Base-by-base conservation (phyloP, 495 filamentous ascomycete species). In the Daldinia decipiens region DNA sequence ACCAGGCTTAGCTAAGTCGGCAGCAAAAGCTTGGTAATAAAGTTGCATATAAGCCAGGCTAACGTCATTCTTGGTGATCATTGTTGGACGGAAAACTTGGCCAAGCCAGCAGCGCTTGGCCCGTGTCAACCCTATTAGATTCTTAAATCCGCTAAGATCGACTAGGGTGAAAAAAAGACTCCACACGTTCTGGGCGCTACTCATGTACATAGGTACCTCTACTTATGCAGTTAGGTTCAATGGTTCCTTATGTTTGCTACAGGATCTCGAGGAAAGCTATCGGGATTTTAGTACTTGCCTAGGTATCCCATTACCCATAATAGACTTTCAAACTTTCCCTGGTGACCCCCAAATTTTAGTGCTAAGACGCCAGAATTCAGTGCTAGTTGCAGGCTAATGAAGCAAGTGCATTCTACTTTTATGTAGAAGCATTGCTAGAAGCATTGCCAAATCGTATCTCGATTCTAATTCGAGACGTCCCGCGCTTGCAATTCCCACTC, bases 361-460 rank as follows among this genome's bases (percentile, higher is more conserved):
- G 62, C 34, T 29, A 45, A 66, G 21, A 40, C 62, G 32, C 43
- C 45, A 57, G 19, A 63, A 63, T 52, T 19, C 32, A 31, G 52
- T 53, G 40, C 61, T 13, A 56, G 32, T 27, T 19, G 27, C n/a
- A 63, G 40, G 34, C 9, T n/a, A 55, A 60, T 36, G 51, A 59
- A 31, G 2, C 26, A 53, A 17, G 26, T 56, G 24, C 31, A 17
- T 21, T 19, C 31, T 34, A 31, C 19, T 56, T 32, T 34, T 36
- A 34, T 19, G 32, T 52, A 34, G 13, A 65, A 62, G 62, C 68
- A 73, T 73, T 66, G 65, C 61, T 24, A 24, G n/a, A n/a, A n/a
- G n/a, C n/a, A n/a, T n/a, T n/a, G n/a, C n/a, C 70, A 73, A 73
- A 73, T 73, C 65, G 70, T 43, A 73, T 73, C 59, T 57, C 57